Conservation (phyloP, 345 rosid genomes). For the Eutrema heterophyllum region DNA sequence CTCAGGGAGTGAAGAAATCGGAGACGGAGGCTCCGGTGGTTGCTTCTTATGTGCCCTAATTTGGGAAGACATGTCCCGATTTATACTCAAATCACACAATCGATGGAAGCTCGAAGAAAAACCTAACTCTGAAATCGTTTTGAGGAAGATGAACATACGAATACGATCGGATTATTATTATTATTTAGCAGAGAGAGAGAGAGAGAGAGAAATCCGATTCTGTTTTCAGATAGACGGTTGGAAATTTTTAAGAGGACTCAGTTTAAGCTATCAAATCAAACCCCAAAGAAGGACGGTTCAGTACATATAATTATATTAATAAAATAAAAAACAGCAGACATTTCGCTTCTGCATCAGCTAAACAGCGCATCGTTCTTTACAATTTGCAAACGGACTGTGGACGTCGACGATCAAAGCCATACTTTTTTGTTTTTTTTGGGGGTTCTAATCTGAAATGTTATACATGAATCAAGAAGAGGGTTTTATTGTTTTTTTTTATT, state of each 20-base stretch:
- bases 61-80: conserved; percentile 6
- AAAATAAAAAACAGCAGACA: background rate
- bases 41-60: conserved; percentile 23
- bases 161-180: background rate
- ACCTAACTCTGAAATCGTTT: conserved; percentile 1
- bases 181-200: background rate
- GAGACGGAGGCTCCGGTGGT: conserved; percentile 6
- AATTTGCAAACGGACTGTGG: too few species aligned
- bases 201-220: background rate
- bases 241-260: background rate
- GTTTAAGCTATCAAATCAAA: background rate
- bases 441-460: too few species aligned
- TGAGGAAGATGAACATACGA: background rate
- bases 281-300: background rate
- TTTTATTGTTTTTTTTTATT: too few species aligned
- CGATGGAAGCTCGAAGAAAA: background rate
- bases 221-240: background rate
- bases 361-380: background rate
- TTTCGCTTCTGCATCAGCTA: background rate
- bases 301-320: background rate
- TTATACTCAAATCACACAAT: background rate
- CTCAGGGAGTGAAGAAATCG: conserved; percentile 8
- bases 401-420: too few species aligned
- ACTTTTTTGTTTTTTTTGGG: too few species aligned
- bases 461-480: too few species aligned